Evolutionary conservation across 2,329 filamentous ascomycete genomes (phyloP).

Genomic region (Fusarium setosum): DNA sequence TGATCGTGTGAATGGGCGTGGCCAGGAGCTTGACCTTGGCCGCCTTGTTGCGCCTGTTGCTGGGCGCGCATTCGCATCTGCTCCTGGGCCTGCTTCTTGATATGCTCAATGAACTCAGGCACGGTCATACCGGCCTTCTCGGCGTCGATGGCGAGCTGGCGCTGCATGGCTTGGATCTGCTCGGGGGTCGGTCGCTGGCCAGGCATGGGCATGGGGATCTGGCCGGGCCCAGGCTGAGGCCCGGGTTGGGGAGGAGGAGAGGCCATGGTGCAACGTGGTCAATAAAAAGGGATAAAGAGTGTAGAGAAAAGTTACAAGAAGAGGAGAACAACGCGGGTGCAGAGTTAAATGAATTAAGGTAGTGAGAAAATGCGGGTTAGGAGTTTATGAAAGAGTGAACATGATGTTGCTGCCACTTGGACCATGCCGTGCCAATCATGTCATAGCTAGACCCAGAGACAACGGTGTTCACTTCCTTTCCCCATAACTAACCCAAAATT

Average conservation of each 20-base stretch:
- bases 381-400: constrained; percentile 30
- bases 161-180: constrained; percentile 87
- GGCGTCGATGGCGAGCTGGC: constrained; percentile 84
- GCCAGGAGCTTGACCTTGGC: constrained; percentile 45
- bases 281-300: constrained; percentile 22
- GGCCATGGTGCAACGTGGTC: constrained; percentile 40
- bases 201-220: constrained; percentile 49
- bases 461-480: constrained; percentile 52
- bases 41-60: constrained; percentile 55
- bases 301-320: constrained; percentile 25
- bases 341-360: constrained; percentile 17
- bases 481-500: constrained; percentile 22
- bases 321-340: constrained; percentile 19
- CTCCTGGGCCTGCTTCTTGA: constrained; percentile 67
- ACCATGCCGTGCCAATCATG: constrained; percentile 40
- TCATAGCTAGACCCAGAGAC: constrained; percentile 41
- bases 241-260: constrained; percentile 43
- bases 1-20: constrained; percentile 41
- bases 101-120: constrained; percentile 81
- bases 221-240: constrained; percentile 42
- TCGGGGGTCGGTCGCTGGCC: constrained; percentile 76
- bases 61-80: constrained; percentile 60
- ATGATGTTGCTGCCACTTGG: constrained; percentile 36
- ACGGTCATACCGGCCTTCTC: constrained; percentile 86
- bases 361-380: constrained; percentile 17